Conservation (phyloP, 495 filamentous ascomycete species). For the Podospora conica region DNA sequence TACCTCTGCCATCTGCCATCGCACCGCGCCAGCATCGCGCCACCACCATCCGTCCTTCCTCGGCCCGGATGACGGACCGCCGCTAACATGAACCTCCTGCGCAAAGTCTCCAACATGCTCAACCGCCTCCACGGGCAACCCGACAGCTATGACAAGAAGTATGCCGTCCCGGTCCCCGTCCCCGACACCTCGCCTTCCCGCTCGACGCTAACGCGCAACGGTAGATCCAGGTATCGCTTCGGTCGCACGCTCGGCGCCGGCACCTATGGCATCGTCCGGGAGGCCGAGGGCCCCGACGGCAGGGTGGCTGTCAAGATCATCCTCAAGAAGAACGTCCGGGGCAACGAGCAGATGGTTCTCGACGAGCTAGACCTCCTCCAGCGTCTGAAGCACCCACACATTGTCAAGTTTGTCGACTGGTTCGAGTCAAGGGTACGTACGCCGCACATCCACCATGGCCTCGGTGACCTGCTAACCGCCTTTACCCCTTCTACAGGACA, state of each 20-base stretch:
- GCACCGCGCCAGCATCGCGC: not conserved
- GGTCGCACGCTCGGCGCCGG: conserved; percentile 91
- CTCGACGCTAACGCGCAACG: conserved; percentile 12
- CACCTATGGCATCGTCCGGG: conserved; percentile 96
- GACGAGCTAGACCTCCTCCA: conserved; percentile 94
- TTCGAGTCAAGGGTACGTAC: conserved; percentile 81
- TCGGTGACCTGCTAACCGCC: conserved; percentile 7
- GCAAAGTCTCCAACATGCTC: conserved; percentile 81
- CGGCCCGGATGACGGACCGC: not conserved
- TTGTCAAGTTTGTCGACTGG: conserved; percentile 98
- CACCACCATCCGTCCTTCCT: conserved; percentile 6
- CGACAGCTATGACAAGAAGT: conserved; percentile 98
- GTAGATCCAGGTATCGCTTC: conserved; percentile 79
- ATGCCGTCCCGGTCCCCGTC: conserved; percentile 25
- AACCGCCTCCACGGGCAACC: conserved; percentile 98
- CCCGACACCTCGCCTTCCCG: not conserved
- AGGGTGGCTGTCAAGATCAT: conserved; percentile 99
- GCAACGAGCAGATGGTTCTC: conserved; percentile 97
- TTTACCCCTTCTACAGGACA: conserved; percentile 63
- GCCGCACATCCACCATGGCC: not conserved
- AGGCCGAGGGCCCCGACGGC: conserved; percentile 74
- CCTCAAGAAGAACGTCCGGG: conserved; percentile 97
- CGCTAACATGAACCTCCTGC: conserved; percentile 13
- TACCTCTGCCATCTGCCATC: conserved; percentile 5
- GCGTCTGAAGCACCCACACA: conserved; percentile 84